Evolutionary conservation across 441 rosid genomes (phyloP).

Genomic region (Adansonia gregorii): DNA sequence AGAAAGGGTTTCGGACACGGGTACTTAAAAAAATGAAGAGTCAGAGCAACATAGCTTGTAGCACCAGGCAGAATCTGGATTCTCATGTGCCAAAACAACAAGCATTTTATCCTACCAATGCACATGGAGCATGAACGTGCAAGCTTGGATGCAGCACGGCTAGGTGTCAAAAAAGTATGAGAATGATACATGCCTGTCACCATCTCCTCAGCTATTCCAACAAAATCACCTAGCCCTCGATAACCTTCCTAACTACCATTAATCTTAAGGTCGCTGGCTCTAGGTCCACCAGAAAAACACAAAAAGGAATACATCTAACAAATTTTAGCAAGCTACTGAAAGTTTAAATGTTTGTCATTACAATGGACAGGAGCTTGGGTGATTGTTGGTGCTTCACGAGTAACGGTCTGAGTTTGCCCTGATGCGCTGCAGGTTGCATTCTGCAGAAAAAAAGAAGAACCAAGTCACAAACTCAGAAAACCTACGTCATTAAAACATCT

Average conservation of each 20-base stretch:
- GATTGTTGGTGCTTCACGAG: constrained; percentile 74
- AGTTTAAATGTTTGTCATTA: not conserved
- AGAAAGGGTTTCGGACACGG: no score
- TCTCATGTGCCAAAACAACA: not conserved
- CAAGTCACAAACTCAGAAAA: not conserved
- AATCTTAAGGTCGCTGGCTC: not conserved
- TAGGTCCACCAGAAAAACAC: constrained; percentile 10
- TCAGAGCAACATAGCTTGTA: not conserved
- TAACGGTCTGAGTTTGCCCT: constrained; percentile 79
- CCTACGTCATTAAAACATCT: not conserved
- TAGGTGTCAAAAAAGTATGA: not conserved
- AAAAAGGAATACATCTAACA: not conserved
- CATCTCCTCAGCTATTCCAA: constrained; percentile 5
- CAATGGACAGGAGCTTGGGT: constrained; percentile 61
- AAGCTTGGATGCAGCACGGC: not conserved
- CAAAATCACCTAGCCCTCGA: not conserved
- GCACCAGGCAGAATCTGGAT: constrained; percentile 1
- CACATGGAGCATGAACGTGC: not conserved
- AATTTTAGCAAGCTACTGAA: not conserved
- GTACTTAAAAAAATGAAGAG: no score
- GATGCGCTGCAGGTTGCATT: constrained; percentile 62
- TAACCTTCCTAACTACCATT: constrained; percentile 4
- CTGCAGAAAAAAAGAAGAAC: constrained; percentile 42
- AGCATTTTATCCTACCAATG: not conserved
- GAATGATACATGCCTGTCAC: not conserved